These are phyloP conservation scores for Zygoascus sp. DNA, from an alignment of 1,139 yeast species.

Conservation along the genomic window DNA sequence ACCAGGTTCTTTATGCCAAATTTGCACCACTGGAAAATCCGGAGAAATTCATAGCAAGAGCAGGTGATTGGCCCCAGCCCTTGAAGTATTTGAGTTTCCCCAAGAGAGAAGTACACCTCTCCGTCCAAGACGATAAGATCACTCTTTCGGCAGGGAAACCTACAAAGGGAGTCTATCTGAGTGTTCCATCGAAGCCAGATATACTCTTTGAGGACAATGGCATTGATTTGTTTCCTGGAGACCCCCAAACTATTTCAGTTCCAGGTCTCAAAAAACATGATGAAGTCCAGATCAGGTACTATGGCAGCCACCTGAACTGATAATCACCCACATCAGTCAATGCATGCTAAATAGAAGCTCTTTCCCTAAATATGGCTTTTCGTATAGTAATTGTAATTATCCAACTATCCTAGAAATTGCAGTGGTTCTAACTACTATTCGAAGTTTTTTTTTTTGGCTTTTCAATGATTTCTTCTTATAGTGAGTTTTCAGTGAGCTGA, in stretches of 20 bases:
- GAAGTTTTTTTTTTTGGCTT: too few relatives aligned
- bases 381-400: too few relatives aligned
- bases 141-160: conserved; percentile 35
- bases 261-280: conserved; percentile 6
- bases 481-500: too few relatives aligned
- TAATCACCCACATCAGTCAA: too few relatives aligned
- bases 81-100: conserved; percentile 42
- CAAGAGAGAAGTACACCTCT: conserved; percentile 20
- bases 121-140: conserved; percentile 20
- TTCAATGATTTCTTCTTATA: too few relatives aligned
- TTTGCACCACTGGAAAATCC: conserved; percentile 15
- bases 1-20: conserved; percentile 18
- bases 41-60: conserved; percentile 32
- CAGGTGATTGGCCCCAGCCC: conserved; percentile 54
- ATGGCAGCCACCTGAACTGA: conserved; percentile 1
- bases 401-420: too few relatives aligned
- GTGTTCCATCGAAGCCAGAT: conserved; percentile 23
- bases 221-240: conserved; percentile 43
- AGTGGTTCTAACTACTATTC: too few relatives aligned
- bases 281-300: neutral
- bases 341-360: too few relatives aligned
- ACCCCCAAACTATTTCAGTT: conserved; percentile 19
- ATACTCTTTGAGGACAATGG: conserved; percentile 40
- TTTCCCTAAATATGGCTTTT: too few relatives aligned
- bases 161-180: conserved; percentile 40